A percentile compares a stretch with the other conserved stretches of the same genome.
phyloP scores from a whole-genome alignment of 306 rosid genomes.

The Vigna reflexopilosa region DNA sequence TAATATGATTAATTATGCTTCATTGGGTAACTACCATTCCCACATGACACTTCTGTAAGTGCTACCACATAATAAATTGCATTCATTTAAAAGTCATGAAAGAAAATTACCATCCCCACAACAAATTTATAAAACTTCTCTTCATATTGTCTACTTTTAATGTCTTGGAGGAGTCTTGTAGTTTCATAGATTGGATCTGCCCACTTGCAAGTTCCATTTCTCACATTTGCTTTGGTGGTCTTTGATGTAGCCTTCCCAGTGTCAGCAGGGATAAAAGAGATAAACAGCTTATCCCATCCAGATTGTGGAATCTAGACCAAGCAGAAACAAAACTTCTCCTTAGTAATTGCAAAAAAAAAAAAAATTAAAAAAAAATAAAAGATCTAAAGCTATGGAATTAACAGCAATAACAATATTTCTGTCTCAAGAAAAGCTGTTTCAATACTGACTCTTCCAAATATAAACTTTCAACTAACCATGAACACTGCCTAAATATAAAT shows the following conservation, averaged over 20 bases:
- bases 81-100: constrained; percentile 39
- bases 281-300: constrained; percentile 97
- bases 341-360: constrained; percentile 44
- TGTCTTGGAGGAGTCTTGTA: constrained; percentile 93
- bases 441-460: constrained; percentile 25
- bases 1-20: constrained; percentile 3
- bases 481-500: constrained; percentile 4
- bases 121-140: constrained; percentile 90
- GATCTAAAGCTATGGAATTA: constrained; percentile 21
- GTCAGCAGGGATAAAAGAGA: constrained; percentile 86
- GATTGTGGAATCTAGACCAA: constrained; percentile 85
- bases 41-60: constrained; percentile 33
- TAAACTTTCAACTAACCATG: constrained; percentile 5
- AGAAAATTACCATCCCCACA: constrained; percentile 82
- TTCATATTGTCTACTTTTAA: constrained; percentile 81
- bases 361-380: background rate
- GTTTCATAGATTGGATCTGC: constrained; percentile 97
- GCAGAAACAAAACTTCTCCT: constrained; percentile 42
- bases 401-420: constrained; percentile 13
- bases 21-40: constrained; percentile 9
- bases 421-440: constrained; percentile 18
- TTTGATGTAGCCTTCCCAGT: constrained; percentile 88
- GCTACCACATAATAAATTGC: constrained; percentile 11
- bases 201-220: constrained; percentile 99
- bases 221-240: constrained; percentile 96